Evolutionary conservation across 1,284 basidiomycete species (phyloP).

Genomic region (Ustilago tritici): DNA sequence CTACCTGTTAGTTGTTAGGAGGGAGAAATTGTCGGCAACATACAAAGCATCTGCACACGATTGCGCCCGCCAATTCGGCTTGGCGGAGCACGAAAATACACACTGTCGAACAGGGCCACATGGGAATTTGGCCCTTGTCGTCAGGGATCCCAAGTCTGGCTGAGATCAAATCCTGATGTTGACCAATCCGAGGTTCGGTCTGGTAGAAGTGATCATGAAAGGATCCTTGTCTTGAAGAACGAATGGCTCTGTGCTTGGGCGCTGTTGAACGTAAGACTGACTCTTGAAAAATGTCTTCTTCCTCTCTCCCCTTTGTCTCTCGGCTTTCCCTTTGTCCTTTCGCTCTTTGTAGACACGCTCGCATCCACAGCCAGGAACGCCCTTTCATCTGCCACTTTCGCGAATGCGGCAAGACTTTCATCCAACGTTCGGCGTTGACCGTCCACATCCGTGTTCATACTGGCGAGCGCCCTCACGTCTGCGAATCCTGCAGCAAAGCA

Average conservation of each 20-base stretch:
- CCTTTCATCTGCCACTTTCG: conserved; percentile 60
- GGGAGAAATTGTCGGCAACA: not conserved
- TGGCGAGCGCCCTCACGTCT: conserved; percentile 81
- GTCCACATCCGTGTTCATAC: conserved; percentile 88
- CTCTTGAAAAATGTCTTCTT: not conserved
- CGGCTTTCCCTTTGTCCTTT: not conserved
- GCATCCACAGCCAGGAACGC: conserved; percentile 65
- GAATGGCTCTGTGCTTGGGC: not conserved
- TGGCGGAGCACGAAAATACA: not conserved
- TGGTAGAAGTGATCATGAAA: no score
- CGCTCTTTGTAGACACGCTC: conserved; percentile 54
- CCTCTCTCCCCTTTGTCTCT: not conserved
- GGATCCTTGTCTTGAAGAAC: no score
- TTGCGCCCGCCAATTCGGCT: conserved; percentile 11
- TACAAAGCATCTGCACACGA: conserved; percentile 11
- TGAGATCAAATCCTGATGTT: no score
- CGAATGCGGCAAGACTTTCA: conserved; percentile 66
- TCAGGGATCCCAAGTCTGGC: no score
- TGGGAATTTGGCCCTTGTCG: conserved; percentile 21
- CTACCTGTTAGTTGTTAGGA: no score
- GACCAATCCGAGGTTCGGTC: no score
- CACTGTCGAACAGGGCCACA: conserved; percentile 33
- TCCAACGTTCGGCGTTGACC: conserved; percentile 75
- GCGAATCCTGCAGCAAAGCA: conserved; percentile 74
- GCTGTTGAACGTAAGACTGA: not conserved